Evolutionary conservation across 1,139 yeast species (phyloP).

Genomic region (Meyerozyma sp.): DNA sequence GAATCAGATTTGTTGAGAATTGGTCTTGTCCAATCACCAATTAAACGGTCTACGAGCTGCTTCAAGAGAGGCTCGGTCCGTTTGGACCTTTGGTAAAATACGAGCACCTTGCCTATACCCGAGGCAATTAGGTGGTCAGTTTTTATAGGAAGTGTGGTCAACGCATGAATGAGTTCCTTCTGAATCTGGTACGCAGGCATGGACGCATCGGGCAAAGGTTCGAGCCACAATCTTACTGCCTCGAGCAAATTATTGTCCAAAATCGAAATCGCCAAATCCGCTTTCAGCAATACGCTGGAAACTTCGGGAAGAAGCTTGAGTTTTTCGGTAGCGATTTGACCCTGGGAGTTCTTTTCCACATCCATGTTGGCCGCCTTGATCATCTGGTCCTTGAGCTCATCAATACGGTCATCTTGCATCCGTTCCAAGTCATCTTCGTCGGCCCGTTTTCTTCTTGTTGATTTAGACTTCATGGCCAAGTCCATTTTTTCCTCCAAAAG

Average conservation of each 20-base stretch:
- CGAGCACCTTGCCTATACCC: constrained; percentile 88
- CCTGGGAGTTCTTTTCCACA: constrained; percentile 74
- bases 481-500: constrained; percentile 79
- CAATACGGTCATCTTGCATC: constrained; percentile 89
- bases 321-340: constrained; percentile 81
- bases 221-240: constrained; percentile 94
- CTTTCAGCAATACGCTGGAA: constrained; percentile 67
- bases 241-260: constrained; percentile 91
- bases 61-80: constrained; percentile 85
- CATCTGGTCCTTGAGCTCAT: constrained; percentile 82
- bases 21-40: constrained; percentile 98
- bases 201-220: constrained; percentile 96
- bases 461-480: constrained; percentile 64
- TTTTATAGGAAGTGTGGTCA: constrained; percentile 80
- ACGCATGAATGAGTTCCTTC: constrained; percentile 72
- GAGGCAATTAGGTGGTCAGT: constrained; percentile 93
- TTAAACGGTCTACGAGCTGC: constrained; percentile 81
- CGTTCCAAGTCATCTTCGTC: constrained; percentile 92
- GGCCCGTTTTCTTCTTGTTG: constrained; percentile 53
- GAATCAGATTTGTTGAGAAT: constrained; percentile 94
- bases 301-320: constrained; percentile 79
- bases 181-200: constrained; percentile 96
- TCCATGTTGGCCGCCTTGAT: constrained; percentile 89
- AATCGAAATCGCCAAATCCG: constrained; percentile 84
- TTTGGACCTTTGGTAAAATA: constrained; percentile 89